Evolutionary conservation across 1,284 basidiomycete genomes (phyloP).

Genomic region (Heterobasidion irregulare): DNA sequence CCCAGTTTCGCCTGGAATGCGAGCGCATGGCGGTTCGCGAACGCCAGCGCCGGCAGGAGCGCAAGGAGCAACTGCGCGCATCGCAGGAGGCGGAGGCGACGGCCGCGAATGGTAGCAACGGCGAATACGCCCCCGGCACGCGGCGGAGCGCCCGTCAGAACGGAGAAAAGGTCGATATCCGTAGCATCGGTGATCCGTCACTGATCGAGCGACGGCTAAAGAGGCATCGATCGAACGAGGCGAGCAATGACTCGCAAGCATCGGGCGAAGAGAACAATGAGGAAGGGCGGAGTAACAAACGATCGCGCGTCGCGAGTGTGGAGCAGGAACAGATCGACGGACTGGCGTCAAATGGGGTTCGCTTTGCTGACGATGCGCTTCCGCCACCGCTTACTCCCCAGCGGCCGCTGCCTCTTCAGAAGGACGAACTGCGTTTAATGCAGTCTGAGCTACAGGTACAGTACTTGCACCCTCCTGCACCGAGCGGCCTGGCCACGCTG

Average conservation of each 20-base stretch:
- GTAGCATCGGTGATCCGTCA: conserved; percentile 60
- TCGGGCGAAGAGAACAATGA: conserved; percentile 44
- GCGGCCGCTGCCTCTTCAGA: not conserved
- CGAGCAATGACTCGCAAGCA: conserved; percentile 40
- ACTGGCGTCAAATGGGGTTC: conserved; percentile 5
- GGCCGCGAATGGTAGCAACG: conserved; percentile 16
- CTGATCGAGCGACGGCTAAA: conserved; percentile 67
- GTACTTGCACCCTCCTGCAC: not conserved
- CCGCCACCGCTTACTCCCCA: conserved; percentile 1
- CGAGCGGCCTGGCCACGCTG: not conserved
- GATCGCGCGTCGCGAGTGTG: conserved; percentile 38
- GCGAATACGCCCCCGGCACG: conserved; percentile 32
- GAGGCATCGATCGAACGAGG: conserved; percentile 57
- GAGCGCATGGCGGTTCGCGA: conserved; percentile 83
- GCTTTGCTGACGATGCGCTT: conserved; percentile 5
- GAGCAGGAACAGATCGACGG: conserved; percentile 20
- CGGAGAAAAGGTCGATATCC: conserved; percentile 60
- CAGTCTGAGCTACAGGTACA: not conserved
- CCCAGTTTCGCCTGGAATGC: conserved; percentile 77
- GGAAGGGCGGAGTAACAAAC: conserved; percentile 38
- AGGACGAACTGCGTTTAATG: no score
- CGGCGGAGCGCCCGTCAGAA: conserved; percentile 65
- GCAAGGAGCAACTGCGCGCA: conserved; percentile 43
- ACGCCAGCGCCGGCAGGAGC: conserved; percentile 56
- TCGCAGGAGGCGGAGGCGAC: conserved; percentile 26